Evolutionary conservation across 2,329 filamentous ascomycete genomes (phyloP).

Genomic region (Penicillium sclerotiorum): DNA sequence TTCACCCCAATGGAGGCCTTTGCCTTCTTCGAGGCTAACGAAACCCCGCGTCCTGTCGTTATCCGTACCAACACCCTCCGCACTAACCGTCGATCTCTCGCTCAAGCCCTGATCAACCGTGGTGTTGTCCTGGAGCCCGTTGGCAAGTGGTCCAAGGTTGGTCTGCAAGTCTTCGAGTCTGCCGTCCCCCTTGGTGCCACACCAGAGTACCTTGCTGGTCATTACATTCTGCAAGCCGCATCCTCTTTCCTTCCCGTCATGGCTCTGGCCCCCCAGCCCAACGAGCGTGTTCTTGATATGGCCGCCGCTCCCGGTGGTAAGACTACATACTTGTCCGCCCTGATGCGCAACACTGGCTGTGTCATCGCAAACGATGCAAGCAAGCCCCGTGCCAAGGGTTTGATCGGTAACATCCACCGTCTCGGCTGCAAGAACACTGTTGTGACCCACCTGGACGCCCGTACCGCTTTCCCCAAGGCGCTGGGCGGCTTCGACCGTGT

Average conservation of each 20-base stretch:
- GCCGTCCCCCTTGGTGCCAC: slow-evolving; percentile 87
- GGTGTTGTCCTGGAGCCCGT: slow-evolving; percentile 95
- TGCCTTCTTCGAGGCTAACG: slow-evolving; percentile 98
- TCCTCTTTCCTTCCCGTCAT: slow-evolving; percentile 97
- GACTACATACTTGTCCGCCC: slow-evolving; percentile 90
- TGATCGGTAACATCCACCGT: slow-evolving; percentile 97
- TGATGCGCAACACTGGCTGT: slow-evolving; percentile 96
- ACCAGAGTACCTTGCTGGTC: slow-evolving; percentile 93
- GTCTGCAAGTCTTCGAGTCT: slow-evolving; percentile 93
- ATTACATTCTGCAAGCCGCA: slow-evolving; percentile 97
- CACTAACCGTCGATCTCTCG: slow-evolving; percentile 74
- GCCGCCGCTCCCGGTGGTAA: slow-evolving; percentile 94
- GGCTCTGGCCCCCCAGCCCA: slow-evolving; percentile 90
- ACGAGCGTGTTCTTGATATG: slow-evolving; percentile 92
- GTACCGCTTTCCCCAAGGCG: slow-evolving; percentile 83
- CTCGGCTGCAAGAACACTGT: slow-evolving; percentile 91
- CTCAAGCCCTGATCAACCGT: slow-evolving; percentile 91
- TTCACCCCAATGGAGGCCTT: slow-evolving; percentile 94
- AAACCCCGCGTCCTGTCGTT: slow-evolving; percentile 88
- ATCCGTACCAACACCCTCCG: slow-evolving; percentile 96
- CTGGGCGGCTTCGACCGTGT: slow-evolving; percentile 97
- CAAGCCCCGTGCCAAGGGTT: slow-evolving; percentile 89
- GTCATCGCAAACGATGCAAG: slow-evolving; percentile 97
- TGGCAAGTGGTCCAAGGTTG: slow-evolving; percentile 98
- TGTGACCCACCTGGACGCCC: slow-evolving; percentile 92